phyloP scores from a whole-genome alignment of 805 yeast species.

The Ogataea methylovora region DNA sequence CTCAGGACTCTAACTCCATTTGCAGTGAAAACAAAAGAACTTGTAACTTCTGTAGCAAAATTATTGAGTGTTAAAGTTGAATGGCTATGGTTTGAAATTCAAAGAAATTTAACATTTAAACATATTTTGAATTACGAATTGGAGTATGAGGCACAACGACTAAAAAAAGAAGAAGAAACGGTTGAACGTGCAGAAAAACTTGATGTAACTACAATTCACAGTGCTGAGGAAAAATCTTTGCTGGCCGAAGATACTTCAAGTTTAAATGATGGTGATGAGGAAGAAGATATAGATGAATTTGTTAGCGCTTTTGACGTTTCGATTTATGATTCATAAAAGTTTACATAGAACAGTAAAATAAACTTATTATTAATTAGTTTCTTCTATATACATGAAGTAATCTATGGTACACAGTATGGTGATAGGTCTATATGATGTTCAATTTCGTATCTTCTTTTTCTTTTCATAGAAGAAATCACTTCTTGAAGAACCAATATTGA shows the following conservation, averaged over 20 bases:
- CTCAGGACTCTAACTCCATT: slow-evolving; percentile 48
- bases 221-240: too few species aligned
- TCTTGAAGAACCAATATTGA: slow-evolving; percentile 73
- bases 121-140: slow-evolving; percentile 6
- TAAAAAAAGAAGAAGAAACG: too few species aligned
- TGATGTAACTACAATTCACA: too few species aligned
- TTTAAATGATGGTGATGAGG: not conserved
- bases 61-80: slow-evolving; percentile 45
- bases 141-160: too few species aligned
- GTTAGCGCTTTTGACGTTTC: slow-evolving; percentile 13
- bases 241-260: too few species aligned
- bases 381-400: not conserved
- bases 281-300: slow-evolving; percentile 5
- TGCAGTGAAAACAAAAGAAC: slow-evolving; percentile 42
- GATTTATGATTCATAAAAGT: slow-evolving; percentile 2
- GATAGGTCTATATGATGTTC: not conserved
- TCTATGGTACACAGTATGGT: not conserved
- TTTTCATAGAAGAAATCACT: slow-evolving; percentile 59
- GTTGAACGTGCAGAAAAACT: too few species aligned
- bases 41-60: slow-evolving; percentile 35
- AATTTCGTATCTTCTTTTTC: slow-evolving; percentile 23
- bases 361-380: not conserved
- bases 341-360: not conserved
- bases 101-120: slow-evolving; percentile 26
- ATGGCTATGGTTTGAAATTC: slow-evolving; percentile 49